phyloP scores from a whole-genome alignment of 148 eudicot genomes.

The Rhododendron williamsianum region DNA sequence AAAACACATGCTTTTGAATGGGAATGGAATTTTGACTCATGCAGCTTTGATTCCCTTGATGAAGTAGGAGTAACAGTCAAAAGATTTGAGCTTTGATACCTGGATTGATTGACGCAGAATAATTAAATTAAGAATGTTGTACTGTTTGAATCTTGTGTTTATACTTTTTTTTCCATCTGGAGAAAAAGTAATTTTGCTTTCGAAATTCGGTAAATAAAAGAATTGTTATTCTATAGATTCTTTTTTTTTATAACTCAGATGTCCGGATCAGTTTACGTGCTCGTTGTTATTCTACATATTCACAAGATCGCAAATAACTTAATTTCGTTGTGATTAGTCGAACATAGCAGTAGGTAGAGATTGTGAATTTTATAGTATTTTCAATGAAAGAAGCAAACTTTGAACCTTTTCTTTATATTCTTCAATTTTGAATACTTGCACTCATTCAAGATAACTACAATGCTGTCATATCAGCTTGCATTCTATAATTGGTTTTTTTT shows the following conservation, averaged over 20 bases:
- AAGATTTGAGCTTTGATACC: background rate
- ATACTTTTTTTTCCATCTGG: background rate
- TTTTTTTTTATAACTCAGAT: too few relatives aligned
- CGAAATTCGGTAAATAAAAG: too few relatives aligned
- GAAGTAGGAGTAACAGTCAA: background rate
- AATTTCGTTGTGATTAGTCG: background rate
- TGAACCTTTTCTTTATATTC: background rate
- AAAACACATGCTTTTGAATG: background rate
- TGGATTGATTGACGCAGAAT: background rate
- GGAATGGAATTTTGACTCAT: slow-evolving; percentile 5
- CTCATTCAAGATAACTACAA: background rate
- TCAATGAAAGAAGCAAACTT: background rate
- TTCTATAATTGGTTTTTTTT: background rate
- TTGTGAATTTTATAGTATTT: background rate
- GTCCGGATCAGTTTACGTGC: too few relatives aligned
- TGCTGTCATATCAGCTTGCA: background rate
- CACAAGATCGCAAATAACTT: background rate
- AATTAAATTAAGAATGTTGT: background rate
- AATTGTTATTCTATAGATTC: too few relatives aligned
- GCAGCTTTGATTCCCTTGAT: background rate
- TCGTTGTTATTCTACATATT: too few relatives aligned
- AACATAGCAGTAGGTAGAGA: background rate
- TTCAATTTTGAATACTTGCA: background rate
- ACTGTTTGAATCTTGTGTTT: background rate
- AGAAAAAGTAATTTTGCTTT: too few relatives aligned